A percentile compares a stretch with the other conserved stretches of the same genome.
Evolutionary conservation across 2,329 filamentous ascomycete species (phyloP).

Genomic region (Aspergillus sp.): DNA sequence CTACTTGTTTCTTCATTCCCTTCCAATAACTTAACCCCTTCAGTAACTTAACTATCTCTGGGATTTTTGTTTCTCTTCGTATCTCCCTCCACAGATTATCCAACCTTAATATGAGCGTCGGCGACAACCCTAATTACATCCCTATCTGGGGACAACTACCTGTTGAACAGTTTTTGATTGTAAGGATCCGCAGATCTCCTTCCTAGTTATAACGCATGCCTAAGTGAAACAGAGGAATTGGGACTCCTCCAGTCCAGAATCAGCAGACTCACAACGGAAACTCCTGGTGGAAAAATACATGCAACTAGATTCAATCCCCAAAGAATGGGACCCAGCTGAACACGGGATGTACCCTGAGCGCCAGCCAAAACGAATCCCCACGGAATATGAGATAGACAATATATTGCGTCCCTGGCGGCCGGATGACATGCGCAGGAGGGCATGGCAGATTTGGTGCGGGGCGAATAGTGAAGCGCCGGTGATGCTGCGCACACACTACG

Average conservation of each 20-base stretch:
- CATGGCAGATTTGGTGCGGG: not conserved
- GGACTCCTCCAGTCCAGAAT: not conserved
- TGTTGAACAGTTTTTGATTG: not conserved
- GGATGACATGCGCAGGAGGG: not conserved
- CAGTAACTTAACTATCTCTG: too few species aligned
- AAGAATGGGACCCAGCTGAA: not conserved
- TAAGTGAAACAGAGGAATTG: not conserved
- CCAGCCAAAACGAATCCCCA: not conserved
- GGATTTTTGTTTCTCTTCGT: too few species aligned
- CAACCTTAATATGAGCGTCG: not conserved
- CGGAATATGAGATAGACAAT: not conserved
- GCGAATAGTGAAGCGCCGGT: not conserved
- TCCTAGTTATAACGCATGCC: not conserved
- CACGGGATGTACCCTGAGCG: not conserved
- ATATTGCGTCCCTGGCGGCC: constrained; percentile 4
- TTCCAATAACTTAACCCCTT: too few species aligned
- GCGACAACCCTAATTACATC: not conserved
- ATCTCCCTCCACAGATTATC: too few species aligned
- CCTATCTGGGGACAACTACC: not conserved
- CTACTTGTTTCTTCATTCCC: too few species aligned
- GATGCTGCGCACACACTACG: constrained; percentile 4
- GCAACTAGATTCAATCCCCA: not conserved
- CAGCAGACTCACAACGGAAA: not conserved
- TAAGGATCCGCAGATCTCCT: not conserved
- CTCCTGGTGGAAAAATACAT: not conserved